Evolutionary conservation across 1,284 basidiomycete species (phyloP), one percentile per base, ranked within the genome.

Genomic region (Cutaneotrichosporon arboriforme): DNA sequence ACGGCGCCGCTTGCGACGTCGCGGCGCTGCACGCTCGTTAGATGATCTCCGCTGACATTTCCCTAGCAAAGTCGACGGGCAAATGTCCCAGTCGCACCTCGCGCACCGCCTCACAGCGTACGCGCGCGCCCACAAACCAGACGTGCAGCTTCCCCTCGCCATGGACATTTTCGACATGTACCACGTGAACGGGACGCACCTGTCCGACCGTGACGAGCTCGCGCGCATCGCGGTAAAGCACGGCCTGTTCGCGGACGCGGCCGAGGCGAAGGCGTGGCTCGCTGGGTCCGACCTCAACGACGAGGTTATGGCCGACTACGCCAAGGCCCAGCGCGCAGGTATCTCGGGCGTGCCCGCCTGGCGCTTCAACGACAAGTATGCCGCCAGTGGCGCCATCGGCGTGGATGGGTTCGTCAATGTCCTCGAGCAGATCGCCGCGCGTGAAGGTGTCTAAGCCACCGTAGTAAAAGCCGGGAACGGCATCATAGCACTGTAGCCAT

Each of bases 351-450:
- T 78, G 0, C 77, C 77, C 3, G 76, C 76, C 67, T 75, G 75
- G 26, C 66, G 73, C 7, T 66, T 75, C 38, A 61, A 74, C 39
- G 64, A 63, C 23, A 72, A 69, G 51, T 74, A 68, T 42, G 73
- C 68, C 9, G 63, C 71, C 18, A 68, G 64, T 18, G 75, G 75
- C 7, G 77, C 77, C 2, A 70, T 77, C 56, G 76, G 76, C 22
- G 68, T 74, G n/a, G 76, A 77, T 13, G 70, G 75, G 37, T 80
- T 80, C 60, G 63, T 73, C 54, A 66, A 74, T 20, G 73, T 78
- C 46, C 55, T 67, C 61, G n/a, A 8, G 9, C 45, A 54, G 31
- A 39, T 54, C n/a, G n/a, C n/a, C n/a, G n/a, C n/a, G n/a, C n/a
- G n/a, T n/a, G n/a, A n/a, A n/a, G n/a, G n/a, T n/a, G n/a, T n/a